These are phyloP conservation scores for Amanita molliuscula DNA, from an alignment of 768 basidiomycete species.

Conservation along the genomic window DNA sequence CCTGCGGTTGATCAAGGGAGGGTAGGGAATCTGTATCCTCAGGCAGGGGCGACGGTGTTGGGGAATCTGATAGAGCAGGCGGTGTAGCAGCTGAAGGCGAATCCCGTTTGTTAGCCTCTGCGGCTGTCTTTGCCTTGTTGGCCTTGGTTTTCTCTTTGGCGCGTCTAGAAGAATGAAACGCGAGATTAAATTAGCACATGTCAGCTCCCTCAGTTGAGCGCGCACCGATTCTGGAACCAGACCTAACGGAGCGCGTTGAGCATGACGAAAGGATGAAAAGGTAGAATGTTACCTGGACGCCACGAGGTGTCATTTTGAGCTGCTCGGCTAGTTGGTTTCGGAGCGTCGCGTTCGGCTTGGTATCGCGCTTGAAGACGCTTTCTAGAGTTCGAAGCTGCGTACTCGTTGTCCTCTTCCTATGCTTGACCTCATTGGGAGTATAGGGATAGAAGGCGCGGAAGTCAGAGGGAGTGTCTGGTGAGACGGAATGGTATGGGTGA, in stretches of 20 bases:
- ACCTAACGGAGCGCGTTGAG: constrained; percentile 37
- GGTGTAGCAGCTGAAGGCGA: constrained; percentile 8
- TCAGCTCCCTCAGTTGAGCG: neutral
- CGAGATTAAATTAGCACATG: neutral
- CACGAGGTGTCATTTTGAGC: constrained; percentile 86
- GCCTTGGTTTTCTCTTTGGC: constrained; percentile 74
- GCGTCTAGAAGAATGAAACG: constrained; percentile 34
- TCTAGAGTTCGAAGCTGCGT: constrained; percentile 88
- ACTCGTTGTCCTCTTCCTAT: constrained; percentile 81
- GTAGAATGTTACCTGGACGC: constrained; percentile 71
- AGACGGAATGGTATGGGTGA: constrained; percentile 24
- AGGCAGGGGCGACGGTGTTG: constrained; percentile 7
- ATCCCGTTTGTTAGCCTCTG: constrained; percentile 8
- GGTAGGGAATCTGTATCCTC: constrained; percentile 6
- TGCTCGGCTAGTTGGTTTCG: constrained; percentile 73
- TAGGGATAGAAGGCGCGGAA: constrained; percentile 83
- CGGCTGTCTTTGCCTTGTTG: constrained; percentile 33
- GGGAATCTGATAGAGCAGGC: neutral
- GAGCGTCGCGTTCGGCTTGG: constrained; percentile 79
- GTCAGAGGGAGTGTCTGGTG: constrained; percentile 66
- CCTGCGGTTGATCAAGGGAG: neutral
- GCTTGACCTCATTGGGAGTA: constrained; percentile 89
- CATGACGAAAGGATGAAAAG: neutral
- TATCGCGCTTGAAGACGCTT: constrained; percentile 74
- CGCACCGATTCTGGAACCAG: constrained; percentile 83